phyloP scores from a whole-genome alignment of 768 basidiomycete genomes.

The Royoungia palumana region DNA sequence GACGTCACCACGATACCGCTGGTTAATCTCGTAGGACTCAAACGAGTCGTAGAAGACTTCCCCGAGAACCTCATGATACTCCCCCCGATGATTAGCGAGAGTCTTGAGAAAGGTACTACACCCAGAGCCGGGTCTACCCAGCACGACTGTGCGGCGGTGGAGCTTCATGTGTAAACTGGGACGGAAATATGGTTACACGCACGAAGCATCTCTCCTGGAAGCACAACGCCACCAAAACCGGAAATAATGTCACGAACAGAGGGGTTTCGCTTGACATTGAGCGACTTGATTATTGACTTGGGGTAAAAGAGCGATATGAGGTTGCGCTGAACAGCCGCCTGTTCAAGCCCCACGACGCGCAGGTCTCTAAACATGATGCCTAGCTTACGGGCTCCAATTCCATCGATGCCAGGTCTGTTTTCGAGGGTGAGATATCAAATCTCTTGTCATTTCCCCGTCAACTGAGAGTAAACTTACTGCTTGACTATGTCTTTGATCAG shows the following conservation, averaged over 20 bases:
- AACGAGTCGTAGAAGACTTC: conserved; percentile 47
- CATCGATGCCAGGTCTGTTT: conserved; percentile 33
- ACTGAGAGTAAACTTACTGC: conserved; percentile 8
- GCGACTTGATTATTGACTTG: conserved; percentile 32
- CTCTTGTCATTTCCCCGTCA: no score
- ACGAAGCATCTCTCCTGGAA: conserved; percentile 76
- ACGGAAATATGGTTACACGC: conserved; percentile 30
- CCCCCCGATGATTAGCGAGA: conserved; percentile 43
- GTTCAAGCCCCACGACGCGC: conserved; percentile 46
- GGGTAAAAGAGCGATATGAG: conserved; percentile 55
- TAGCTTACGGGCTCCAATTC: conserved; percentile 38
- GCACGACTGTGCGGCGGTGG: conserved; percentile 51
- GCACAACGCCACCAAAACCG: conserved; percentile 62
- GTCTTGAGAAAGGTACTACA: conserved; percentile 51
- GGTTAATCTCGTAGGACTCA: conserved; percentile 40
- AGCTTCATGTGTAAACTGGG: not conserved
- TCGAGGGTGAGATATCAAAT: not conserved
- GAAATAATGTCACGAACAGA: conserved; percentile 59
- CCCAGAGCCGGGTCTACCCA: conserved; percentile 76
- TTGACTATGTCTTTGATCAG: conserved; percentile 14
- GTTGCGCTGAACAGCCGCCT: conserved; percentile 46
- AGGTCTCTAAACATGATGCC: conserved; percentile 53
- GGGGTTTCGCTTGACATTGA: conserved; percentile 53
- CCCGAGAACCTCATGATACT: conserved; percentile 40
- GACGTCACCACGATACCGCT: conserved; percentile 47